Base-by-base conservation (phyloP, 2,329 filamentous ascomycete species). In the Diaporthe nobilis region DNA sequence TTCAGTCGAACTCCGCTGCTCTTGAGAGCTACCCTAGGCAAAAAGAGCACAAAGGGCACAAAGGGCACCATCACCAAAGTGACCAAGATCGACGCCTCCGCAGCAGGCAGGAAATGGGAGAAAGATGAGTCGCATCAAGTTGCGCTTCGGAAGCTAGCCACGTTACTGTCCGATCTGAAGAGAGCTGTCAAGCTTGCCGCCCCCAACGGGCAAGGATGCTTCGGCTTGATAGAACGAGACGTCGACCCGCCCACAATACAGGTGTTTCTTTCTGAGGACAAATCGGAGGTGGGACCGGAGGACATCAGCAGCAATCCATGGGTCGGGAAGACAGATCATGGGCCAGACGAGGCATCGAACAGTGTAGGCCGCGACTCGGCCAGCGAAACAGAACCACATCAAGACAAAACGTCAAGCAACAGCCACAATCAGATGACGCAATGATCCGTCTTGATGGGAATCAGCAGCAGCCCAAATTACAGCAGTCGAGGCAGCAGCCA, bases 131-230 rank as follows among this genome's bases (percentile, higher is more conserved):
- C 1, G 8, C 5, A 4, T 31, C 42, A 34, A 12, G 20, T 9
- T 15, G 28, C 9, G 42, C 42, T 49, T n/a, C 61, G 42, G 4
- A 67, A 67, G 39, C 61, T 49, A 15, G 28, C 42, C 42, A 67
- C 28, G 8, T 9, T 67, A 47, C 61, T 67, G 37, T 49, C 42
- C 42, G 61, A 67, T 22, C 42, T 67, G 9, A 49, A 49, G 61
- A 31, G 25, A 37, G 61, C 42, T 7, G 42, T 49, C 42, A 8
- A n/a, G 28, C 42, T 28, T 34, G 25, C 15, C 28, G 42, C 9
- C 42, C 42, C 61, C 42, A 28, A 67, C 17, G 61, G 42, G 12
- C 61, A 67, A n/a, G 25, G 22, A 4, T 67, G 61, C 28, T 13
- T 67, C 28, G 61, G 42, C 28, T 22, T 67, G n/a, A 8, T 49